Base-by-base conservation (phyloP, 1,139 yeast genomes). In the Suhomyces bolitotheri region DNA sequence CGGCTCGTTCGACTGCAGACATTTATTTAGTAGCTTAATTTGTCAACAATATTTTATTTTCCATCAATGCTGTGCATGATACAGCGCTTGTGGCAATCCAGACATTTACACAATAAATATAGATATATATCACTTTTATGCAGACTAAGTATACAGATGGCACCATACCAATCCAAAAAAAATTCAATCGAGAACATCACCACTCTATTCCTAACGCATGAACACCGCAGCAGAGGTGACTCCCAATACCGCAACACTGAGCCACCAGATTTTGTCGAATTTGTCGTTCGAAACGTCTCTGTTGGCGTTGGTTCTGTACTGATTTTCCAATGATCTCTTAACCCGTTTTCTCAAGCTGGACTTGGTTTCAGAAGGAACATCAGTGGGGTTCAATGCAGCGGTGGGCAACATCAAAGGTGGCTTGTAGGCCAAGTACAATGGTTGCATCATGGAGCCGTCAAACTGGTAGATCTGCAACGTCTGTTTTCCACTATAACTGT, bases 401-500 rank as follows among this genome's bases (percentile, higher is more conserved):
- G 98, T 92, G 15, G 98, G 98, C 45, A 92, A 76, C 98, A 92
- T 92, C 76, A 84, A 72, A 13, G 98, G 95, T 7, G 98, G 98
- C 54, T 76, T 77, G 67, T 90, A 92, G 3, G 94, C 96, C 62
- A 92, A 73, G 60, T 87, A 92, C 51, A 92, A 64, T 0, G 98
- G 97, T 49, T 88, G 94, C 73, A 85, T 65, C 38, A 78, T 78
- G 14, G 86, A 62, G 14, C 97, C 97, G 58, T 89, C 96, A 50
- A 77, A 83, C 64, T 83, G 80, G 63, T 74, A 84, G 44, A 92
- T 69, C 45, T 82, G 83, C 40, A 92, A 73, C 44, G 78, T 76
- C 63, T 80, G 80, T 53, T 86, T 75, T 16, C 97, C 98, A 52
- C 86, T 85, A 65, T 90, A 92, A 11, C 74, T 66, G 59, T 88